phyloP scores from a whole-genome alignment of 164 flowering plant species.

The Chimonanthus salicifolius region DNA sequence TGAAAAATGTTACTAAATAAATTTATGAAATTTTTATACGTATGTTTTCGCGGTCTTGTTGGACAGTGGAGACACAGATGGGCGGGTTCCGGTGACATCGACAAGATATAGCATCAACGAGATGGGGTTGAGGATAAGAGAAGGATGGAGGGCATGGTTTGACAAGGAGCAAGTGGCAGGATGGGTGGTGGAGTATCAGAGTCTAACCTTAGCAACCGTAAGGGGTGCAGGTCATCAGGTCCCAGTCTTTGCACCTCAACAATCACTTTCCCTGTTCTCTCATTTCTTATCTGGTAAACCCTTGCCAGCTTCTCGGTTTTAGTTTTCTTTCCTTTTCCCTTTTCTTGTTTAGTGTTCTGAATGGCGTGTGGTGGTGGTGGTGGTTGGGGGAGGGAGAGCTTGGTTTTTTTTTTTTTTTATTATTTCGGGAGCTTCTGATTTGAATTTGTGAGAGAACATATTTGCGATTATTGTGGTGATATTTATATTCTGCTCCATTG shows the following conservation, averaged over 20 bases:
- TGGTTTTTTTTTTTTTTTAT: no score
- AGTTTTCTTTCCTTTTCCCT: not conserved
- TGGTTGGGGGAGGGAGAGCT: no score
- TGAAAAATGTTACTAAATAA: no score
- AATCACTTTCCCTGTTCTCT: slow-evolving; percentile 39
- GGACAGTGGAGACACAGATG: slow-evolving; percentile 48
- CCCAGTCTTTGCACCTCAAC: slow-evolving; percentile 33
- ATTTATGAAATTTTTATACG: no score
- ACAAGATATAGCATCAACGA: slow-evolving; percentile 26
- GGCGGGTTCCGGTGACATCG: slow-evolving; percentile 29
- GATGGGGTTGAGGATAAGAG: slow-evolving; percentile 18
- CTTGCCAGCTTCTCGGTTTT: slow-evolving; percentile 27
- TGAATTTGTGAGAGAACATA: no score
- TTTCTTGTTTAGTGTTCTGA: not conserved
- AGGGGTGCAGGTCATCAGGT: slow-evolving; percentile 45
- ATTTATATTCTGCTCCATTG: no score
- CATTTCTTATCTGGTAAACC: slow-evolving; percentile 31
- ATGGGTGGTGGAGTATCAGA: slow-evolving; percentile 34
- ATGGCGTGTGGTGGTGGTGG: no score
- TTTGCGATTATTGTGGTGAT: no score
- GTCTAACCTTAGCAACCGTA: slow-evolving; percentile 39
- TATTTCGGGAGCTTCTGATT: no score
- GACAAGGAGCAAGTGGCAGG: slow-evolving; percentile 39
- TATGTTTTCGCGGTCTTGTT: not conserved
- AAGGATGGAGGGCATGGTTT: slow-evolving; percentile 40